Evolutionary conservation across 208 protist genomes (phyloP).

Genomic region (Sergeia podlipaevii): DNA sequence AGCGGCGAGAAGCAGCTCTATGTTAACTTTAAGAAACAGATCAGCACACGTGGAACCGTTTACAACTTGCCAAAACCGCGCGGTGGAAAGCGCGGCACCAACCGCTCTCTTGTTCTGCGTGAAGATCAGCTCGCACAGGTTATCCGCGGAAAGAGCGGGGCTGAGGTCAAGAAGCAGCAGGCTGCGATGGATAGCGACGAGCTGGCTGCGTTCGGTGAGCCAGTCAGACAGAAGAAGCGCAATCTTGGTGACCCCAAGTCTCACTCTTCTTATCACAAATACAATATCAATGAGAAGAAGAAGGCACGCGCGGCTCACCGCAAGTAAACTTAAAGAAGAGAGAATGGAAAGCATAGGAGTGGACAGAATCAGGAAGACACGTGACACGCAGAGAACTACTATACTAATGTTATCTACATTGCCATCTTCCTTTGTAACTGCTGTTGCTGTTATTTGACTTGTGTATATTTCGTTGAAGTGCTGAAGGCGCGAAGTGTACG

Average conservation of each 20-base stretch:
- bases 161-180: constrained; percentile 55
- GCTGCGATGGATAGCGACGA: constrained; percentile 44
- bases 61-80: constrained; percentile 88
- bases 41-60: constrained; percentile 84
- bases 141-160: constrained; percentile 50
- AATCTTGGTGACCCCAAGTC: constrained; percentile 55
- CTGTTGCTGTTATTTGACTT: too few species aligned
- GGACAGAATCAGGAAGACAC: too few species aligned
- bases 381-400: too few species aligned
- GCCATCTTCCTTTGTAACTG: too few species aligned
- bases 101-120: constrained; percentile 79
- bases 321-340: too few species aligned
- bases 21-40: constrained; percentile 83
- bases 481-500: too few species aligned
- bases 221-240: constrained; percentile 48
- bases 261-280: constrained; percentile 80
- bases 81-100: constrained; percentile 82
- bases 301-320: constrained; percentile 72
- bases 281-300: constrained; percentile 88
- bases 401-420: too few species aligned
- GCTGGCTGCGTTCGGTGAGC: constrained; percentile 69
- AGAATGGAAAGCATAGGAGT: not conserved
- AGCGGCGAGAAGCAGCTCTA: constrained; percentile 83
- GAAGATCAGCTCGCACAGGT: constrained; percentile 91
- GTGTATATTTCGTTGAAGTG: too few species aligned